Base-by-base conservation (phyloP, 768 basidiomycete species). In the Cystofilobasidium capitatum region DNA sequence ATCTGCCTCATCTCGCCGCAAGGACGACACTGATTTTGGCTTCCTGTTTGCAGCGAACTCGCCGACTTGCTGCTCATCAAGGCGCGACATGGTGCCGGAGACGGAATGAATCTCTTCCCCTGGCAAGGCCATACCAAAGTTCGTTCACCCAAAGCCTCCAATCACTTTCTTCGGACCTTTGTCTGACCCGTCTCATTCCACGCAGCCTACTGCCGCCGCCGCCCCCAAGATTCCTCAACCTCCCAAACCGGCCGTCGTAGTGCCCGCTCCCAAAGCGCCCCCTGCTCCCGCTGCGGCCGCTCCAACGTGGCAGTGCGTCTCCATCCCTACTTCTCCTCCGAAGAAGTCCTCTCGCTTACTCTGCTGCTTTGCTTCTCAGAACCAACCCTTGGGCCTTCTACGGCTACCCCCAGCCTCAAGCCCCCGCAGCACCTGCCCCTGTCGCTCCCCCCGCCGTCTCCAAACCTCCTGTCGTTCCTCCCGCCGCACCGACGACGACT, bases 81-180 rank as follows among this genome's bases (percentile, higher is more conserved):
- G 22, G 64, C 64, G 9, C 55, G 64, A 2, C 64, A 65, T 20
- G 64, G 64, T 3, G 64, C 51, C 4, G 58, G 57, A 29, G 64
- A 65, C 58, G 64, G 64, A 4, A 58, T 60, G 45, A 65, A 58
- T 16, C 40, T 65, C 14, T 65, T 58, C 33, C 64, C 64, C 10
- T 64, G 63, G 63, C 63, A 64, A 16, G 63, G 51, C 14, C 37
- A 36, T 14, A 42, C 44, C 14, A 64, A 64, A 51, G 63, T 64
- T 4, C 51, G 62, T 44, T 20, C 20, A 36, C 58, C 0, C 31
- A 14, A 33, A 39, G 1, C 2, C 10, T 17, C 26, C 24, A 26
- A 37, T 60, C 35, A 58, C 24, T 7, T 16, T 31, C 16, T 2
- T n/a, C 22, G 17, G 2, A 35, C 17, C 33, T 42, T 40, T 16